Evolutionary conservation across 192 early-diverging fungal genomes (phyloP).

Genomic region (Chytriomyces hyalinus): DNA sequence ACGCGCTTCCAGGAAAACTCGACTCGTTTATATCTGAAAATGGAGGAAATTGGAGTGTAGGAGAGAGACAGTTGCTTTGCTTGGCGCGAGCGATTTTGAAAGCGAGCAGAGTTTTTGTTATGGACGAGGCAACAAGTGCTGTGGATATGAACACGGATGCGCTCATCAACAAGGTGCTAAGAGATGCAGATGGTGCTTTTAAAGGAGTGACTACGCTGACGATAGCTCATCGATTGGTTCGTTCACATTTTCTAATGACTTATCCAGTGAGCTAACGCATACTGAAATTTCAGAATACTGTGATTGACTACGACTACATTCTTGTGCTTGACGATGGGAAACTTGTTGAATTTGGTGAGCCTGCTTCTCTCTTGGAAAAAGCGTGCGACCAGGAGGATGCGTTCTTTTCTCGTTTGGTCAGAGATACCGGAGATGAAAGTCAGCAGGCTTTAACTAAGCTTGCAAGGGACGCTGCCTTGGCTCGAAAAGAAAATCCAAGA

Average conservation of each 20-base stretch:
- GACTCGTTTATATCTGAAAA: constrained; percentile 71
- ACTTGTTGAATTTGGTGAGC: constrained; percentile 66
- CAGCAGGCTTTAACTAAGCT: constrained; percentile 23
- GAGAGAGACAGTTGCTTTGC: constrained; percentile 39
- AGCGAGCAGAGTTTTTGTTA: constrained; percentile 64
- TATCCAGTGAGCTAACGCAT: not conserved
- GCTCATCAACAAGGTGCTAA: constrained; percentile 71
- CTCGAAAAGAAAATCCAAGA: too few species aligned
- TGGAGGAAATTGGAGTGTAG: constrained; percentile 59
- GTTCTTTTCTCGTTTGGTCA: constrained; percentile 50
- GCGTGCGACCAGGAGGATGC: constrained; percentile 16
- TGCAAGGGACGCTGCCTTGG: constrained; percentile 45
- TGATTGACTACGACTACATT: constrained; percentile 65
- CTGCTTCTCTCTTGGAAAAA: constrained; percentile 44
- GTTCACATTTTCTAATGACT: constrained; percentile 38
- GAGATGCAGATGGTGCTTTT: constrained; percentile 37
- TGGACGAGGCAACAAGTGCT: constrained; percentile 67
- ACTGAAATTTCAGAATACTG: constrained; percentile 51
- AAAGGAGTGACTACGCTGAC: constrained; percentile 52
- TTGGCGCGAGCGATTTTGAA: constrained; percentile 40
- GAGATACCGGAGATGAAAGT: constrained; percentile 47
- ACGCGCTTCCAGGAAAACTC: constrained; percentile 55
- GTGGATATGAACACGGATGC: constrained; percentile 59
- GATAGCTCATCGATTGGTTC: constrained; percentile 62
- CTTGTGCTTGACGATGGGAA: constrained; percentile 73